Conservation (phyloP, 768 basidiomycete species). For the Daedalea quercina region DNA sequence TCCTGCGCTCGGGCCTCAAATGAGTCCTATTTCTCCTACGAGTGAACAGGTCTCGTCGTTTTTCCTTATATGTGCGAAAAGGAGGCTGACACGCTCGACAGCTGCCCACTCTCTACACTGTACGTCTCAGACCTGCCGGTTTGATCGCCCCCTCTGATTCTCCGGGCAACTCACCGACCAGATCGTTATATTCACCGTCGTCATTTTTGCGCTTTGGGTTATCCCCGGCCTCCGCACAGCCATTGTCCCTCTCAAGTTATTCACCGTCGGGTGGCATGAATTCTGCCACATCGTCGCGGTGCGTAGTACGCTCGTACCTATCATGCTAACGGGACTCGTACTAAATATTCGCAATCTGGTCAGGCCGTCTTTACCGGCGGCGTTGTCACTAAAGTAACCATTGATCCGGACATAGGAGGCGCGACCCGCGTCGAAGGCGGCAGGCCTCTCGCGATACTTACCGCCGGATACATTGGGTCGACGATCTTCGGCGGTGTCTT, state of each 20-base stretch:
- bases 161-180: constrained; percentile 22
- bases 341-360: too few species aligned
- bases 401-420: constrained; percentile 79
- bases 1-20: constrained; percentile 15
- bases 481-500: constrained; percentile 79
- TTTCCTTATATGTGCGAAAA: background rate
- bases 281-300: constrained; percentile 78
- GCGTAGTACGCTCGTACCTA: constrained; percentile 21
- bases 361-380: constrained; percentile 80
- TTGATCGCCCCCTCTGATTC: background rate
- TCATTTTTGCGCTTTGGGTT: constrained; percentile 86
- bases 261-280: constrained; percentile 88
- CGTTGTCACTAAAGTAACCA: constrained; percentile 70
- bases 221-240: constrained; percentile 72
- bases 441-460: constrained; percentile 59
- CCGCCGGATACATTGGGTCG: constrained; percentile 80
- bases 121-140: constrained; percentile 30
- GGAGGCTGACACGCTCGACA: constrained; percentile 21
- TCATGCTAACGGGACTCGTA: too few species aligned
- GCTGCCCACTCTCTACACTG: constrained; percentile 74
- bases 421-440: constrained; percentile 76
- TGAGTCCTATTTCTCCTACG: constrained; percentile 50
- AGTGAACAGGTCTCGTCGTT: constrained; percentile 53
- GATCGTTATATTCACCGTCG: constrained; percentile 81
- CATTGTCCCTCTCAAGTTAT: constrained; percentile 81